Base-by-base conservation (phyloP, 2,329 filamentous ascomycete species). In the Monilinia laxa region DNA sequence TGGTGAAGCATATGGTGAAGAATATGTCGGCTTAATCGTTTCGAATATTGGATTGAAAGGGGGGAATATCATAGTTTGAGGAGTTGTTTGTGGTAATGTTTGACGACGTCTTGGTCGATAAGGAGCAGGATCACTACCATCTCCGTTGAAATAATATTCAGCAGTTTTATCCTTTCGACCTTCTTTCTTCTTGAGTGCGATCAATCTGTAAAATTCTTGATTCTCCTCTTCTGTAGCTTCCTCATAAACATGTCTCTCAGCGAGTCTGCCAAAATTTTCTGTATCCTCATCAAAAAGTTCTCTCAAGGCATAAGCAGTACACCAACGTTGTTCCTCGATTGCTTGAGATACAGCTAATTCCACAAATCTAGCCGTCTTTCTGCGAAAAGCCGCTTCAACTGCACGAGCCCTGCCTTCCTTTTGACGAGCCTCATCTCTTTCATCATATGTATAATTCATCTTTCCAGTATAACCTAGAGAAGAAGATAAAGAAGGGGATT, bases 281-380 rank as follows among this genome's bases (percentile, higher is more conserved):
- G 80, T 79, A 68, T 83, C 81, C 73, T 88, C 84, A 70, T 88
- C 85, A 75, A 86, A 88, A 68, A 88, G 79, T 18, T 81, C 82
- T 64, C 85, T 81, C 68, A 89, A 79, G 53, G 86, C 85, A 79
- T 82, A 88, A 2, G 86, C 87, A 11, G 86, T 88, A 64, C 85
- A 84, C 74, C 85, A 88, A 67, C 84, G 83, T 69, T 80, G 80
- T 73, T 84, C 81, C 68, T 80, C 78, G 59, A 89, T 76, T 6
- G 86, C 86, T 72, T 86, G 81, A 12, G 86, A 81, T 40, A 88
- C 84, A n/a, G 85, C 85, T 42, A 77, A 73, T 74, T 86, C 83
- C 51, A 89, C 79, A 38, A 86, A 82, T 72, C 79, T 82, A 71
- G 83, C 84, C 11, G 52, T 64, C 35, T 80, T 79, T n/a, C 66